Evolutionary conservation across 768 basidiomycete genomes (phyloP).

Genomic region (Trametes maxima): DNA sequence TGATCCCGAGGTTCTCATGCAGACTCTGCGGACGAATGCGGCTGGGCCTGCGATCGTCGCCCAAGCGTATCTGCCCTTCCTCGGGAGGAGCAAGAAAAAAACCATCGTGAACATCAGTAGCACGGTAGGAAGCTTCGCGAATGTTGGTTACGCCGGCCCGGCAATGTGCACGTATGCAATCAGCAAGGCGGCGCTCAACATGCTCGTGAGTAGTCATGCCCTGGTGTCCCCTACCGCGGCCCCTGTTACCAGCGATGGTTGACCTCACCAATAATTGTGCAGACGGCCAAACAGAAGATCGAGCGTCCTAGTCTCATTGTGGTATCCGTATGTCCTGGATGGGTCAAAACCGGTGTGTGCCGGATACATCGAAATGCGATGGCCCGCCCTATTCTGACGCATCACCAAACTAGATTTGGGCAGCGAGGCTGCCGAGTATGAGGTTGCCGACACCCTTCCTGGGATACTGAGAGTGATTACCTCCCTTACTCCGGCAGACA

Average conservation of each 20-base stretch:
- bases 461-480: not conserved
- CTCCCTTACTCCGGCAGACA: not conserved
- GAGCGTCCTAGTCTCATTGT: slow-evolving; percentile 10
- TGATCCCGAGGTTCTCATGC: slow-evolving; percentile 24
- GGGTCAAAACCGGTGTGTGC: slow-evolving; percentile 19
- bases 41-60: slow-evolving; percentile 38
- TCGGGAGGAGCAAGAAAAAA: slow-evolving; percentile 35
- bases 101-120: slow-evolving; percentile 38
- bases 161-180: slow-evolving; percentile 32
- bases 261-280: not conserved
- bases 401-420: slow-evolving; percentile 5
- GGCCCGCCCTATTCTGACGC: not conserved
- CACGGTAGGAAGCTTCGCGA: slow-evolving; percentile 32
- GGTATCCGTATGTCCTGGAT: slow-evolving; percentile 14
- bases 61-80: slow-evolving; percentile 36
- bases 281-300: slow-evolving; percentile 22
- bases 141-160: slow-evolving; percentile 24
- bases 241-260: not conserved
- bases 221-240: not conserved
- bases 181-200: slow-evolving; percentile 41
- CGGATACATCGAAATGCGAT: not conserved
- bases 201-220: slow-evolving; percentile 35
- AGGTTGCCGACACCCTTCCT: not conserved
- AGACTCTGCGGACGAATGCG: slow-evolving; percentile 35
- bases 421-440: not conserved